phyloP scores from a whole-genome alignment of 768 basidiomycete genomes.

The Kwoniella botswanensis region DNA sequence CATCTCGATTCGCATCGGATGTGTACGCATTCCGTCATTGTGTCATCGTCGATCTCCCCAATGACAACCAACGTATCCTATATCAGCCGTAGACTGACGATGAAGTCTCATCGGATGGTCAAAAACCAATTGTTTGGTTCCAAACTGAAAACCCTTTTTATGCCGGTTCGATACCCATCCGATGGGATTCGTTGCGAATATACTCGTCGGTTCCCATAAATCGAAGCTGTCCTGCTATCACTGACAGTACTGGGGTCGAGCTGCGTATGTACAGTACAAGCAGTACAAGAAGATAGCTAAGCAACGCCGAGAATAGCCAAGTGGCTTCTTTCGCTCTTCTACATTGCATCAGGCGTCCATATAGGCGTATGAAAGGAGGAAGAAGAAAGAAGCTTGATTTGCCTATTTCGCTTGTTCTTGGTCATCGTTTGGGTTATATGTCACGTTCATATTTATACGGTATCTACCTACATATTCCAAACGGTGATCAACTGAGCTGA shows the following conservation, averaged over 20 bases:
- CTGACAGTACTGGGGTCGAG: too few relatives aligned
- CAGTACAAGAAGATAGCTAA: background rate
- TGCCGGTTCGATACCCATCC: conserved; percentile 5
- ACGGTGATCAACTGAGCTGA: too few relatives aligned
- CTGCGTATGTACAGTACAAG: background rate
- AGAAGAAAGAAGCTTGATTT: background rate
- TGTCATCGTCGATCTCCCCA: background rate
- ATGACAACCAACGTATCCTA: background rate
- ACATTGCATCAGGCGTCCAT: background rate
- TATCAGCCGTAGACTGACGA: background rate
- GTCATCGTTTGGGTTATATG: background rate
- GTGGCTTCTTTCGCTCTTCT: background rate
- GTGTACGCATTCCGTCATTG: background rate
- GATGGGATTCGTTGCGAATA: background rate
- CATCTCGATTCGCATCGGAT: background rate
- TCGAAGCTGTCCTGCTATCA: background rate
- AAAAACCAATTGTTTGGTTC: conserved; percentile 5
- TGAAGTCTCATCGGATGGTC: conserved; percentile 7
- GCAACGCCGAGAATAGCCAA: conserved; percentile 8
- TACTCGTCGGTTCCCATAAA: background rate
- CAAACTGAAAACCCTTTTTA: conserved; percentile 5
- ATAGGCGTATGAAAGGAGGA: background rate
- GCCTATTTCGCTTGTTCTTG: background rate
- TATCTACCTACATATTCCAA: too few relatives aligned
- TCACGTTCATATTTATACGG: background rate